These are phyloP conservation scores for Lodderomyces pseudojiufengensis DNA, from an alignment of 1,139 yeast genomes.

Conservation along the genomic window DNA sequence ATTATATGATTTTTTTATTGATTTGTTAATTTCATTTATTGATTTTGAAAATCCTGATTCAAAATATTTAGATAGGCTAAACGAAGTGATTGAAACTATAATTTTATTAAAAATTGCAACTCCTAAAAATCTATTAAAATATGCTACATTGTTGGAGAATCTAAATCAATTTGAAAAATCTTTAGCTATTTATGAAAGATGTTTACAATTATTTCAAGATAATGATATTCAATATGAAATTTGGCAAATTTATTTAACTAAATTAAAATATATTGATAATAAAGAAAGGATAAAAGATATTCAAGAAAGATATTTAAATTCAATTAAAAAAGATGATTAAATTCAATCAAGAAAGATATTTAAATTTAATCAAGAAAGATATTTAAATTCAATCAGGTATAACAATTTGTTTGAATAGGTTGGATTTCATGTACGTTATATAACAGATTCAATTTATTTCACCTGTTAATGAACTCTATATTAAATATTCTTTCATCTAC, in stretches of 20 bases:
- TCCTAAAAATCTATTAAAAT: constrained; percentile 61
- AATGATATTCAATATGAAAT: constrained; percentile 61
- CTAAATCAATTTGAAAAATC: constrained; percentile 47
- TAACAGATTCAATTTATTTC: too few species aligned
- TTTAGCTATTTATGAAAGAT: constrained; percentile 65
- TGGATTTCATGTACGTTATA: too few species aligned
- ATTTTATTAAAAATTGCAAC: constrained; percentile 67
- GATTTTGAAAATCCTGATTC: constrained; percentile 21
- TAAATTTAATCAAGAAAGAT: too few species aligned
- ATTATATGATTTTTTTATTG: constrained; percentile 75
- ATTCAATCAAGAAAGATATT: too few species aligned
- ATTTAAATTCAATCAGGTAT: too few species aligned
- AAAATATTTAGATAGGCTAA: constrained; percentile 22
- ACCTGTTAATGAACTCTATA: too few species aligned
- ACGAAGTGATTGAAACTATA: constrained; percentile 53
- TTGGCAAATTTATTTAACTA: constrained; percentile 66
- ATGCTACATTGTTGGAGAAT: constrained; percentile 59
- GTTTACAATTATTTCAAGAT: constrained; percentile 55
- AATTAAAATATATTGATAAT: constrained; percentile 29
- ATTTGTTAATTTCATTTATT: constrained; percentile 62
- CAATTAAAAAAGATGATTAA: too few species aligned
- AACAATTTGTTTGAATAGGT: too few species aligned
- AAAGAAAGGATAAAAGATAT: constrained; percentile 66
- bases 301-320: constrained; percentile 1
- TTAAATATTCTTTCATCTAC: too few species aligned